Conservation (phyloP, 495 filamentous ascomycete species). For the Hypoxylon perforatum region DNA sequence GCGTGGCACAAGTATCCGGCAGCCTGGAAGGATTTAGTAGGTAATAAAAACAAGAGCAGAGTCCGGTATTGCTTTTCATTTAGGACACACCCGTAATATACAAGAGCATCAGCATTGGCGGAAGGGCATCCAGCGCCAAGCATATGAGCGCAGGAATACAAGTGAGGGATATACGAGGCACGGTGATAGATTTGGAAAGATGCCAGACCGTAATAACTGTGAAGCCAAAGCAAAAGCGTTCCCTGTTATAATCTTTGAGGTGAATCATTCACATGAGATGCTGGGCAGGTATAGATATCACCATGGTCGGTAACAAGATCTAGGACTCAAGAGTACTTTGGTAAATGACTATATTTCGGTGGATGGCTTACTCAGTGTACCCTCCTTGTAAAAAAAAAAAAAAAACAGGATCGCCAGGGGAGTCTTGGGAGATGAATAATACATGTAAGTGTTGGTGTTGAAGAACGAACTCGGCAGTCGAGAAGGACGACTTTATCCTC, state of each 20-base stretch:
- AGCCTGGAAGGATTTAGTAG: slow-evolving; percentile 42
- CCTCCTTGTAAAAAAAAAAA: too few relatives aligned
- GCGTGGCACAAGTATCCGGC: slow-evolving; percentile 28
- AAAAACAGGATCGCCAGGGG: too few relatives aligned
- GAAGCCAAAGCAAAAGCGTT: not conserved
- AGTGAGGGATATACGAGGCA: slow-evolving; percentile 7
- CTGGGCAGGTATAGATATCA: not conserved
- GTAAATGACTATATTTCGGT: too few relatives aligned
- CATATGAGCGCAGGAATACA: not conserved
- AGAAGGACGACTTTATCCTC: too few relatives aligned
- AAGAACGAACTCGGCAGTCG: too few relatives aligned
- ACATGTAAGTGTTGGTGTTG: too few relatives aligned
- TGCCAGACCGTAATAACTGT: not conserved
- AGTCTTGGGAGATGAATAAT: too few relatives aligned
- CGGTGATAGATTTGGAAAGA: not conserved
- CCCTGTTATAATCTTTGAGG: not conserved
- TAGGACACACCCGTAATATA: slow-evolving; percentile 11
- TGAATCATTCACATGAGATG: not conserved
- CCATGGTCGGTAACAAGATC: too few relatives aligned
- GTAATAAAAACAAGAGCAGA: slow-evolving; percentile 17
- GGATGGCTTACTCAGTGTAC: too few relatives aligned
- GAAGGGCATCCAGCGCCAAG: slow-evolving; percentile 6
- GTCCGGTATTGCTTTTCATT: slow-evolving; percentile 38
- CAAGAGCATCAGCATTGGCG: slow-evolving; percentile 12
- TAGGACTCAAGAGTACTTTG: too few relatives aligned